A percentile compares a stretch with the other conserved stretches of the same genome.
Conservation (phyloP, 148 eudicot species). For the Fagopyrum tataricum region DNA sequence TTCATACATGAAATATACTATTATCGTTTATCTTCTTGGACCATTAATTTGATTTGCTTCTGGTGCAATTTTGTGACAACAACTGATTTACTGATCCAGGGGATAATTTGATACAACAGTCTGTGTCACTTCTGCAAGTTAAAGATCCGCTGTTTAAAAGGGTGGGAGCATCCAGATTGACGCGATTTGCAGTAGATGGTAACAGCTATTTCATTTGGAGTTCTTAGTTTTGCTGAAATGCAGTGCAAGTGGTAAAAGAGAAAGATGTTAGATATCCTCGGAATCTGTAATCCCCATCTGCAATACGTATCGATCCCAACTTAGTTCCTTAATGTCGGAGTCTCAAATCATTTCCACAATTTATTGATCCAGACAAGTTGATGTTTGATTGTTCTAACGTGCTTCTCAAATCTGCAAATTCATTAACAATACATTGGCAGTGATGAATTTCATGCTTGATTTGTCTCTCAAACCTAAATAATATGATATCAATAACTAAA, state of each 20-base stretch:
- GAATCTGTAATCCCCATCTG: background rate
- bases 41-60: background rate
- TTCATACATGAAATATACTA: background rate
- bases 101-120: constrained; percentile 80
- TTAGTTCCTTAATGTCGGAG: background rate
- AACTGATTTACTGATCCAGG: constrained; percentile 37
- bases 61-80: constrained; percentile 2
- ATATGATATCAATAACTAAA: background rate
- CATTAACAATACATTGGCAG: background rate
- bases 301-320: background rate
- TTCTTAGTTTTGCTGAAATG: background rate
- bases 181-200: constrained; percentile 87
- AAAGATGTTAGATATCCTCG: background rate
- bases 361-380: background rate
- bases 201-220: constrained; percentile 12
- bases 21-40: background rate
- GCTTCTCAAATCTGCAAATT: background rate
- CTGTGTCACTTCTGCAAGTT: constrained; percentile 77
- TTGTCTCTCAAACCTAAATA: background rate
- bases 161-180: constrained; percentile 94
- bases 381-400: background rate
- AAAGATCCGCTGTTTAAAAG: constrained; percentile 94
- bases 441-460: background rate
- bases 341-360: background rate
- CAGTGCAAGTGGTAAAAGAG: background rate